Evolutionary conservation across 768 basidiomycete genomes (phyloP).

Genomic region (Boletales sp.): DNA sequence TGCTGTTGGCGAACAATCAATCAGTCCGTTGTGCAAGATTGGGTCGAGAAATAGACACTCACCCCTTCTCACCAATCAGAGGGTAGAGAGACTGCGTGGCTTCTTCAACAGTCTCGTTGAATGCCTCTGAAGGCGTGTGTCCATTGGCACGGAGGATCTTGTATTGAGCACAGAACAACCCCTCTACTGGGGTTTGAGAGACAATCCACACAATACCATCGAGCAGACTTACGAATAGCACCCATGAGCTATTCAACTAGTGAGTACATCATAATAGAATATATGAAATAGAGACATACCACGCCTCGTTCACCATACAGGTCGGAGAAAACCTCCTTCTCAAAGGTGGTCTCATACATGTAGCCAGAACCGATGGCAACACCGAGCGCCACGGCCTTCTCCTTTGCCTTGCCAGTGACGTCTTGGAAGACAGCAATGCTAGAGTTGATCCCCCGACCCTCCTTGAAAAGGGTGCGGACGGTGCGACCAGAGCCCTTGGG

Average conservation of each 20-base stretch:
- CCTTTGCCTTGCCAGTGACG: slow-evolving; percentile 95
- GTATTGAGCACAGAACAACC: slow-evolving; percentile 98
- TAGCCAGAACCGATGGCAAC: slow-evolving; percentile 96
- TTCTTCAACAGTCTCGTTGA: slow-evolving; percentile 99
- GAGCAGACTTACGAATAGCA: slow-evolving; percentile 69
- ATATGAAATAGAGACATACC: slow-evolving; percentile 47
- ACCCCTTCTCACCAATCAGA: slow-evolving; percentile 93
- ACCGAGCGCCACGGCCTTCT: slow-evolving; percentile 93
- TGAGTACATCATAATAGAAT: slow-evolving; percentile 4
- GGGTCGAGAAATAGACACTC: slow-evolving; percentile 20
- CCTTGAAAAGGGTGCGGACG: slow-evolving; percentile 99
- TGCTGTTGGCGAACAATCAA: slow-evolving; percentile 41
- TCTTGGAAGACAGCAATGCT: slow-evolving; percentile 96
- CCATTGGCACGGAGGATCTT: slow-evolving; percentile 95
- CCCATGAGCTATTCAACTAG: slow-evolving; percentile 75
- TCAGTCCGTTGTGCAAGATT: neutral
- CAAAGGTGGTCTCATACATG: slow-evolving; percentile 97
- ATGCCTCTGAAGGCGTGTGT: slow-evolving; percentile 96
- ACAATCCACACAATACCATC: neutral
- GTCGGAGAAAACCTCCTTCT: slow-evolving; percentile 99
- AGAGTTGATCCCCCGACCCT: slow-evolving; percentile 98
- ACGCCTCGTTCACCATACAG: slow-evolving; percentile 99
- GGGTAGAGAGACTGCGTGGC: slow-evolving; percentile 99
- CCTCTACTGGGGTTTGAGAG: slow-evolving; percentile 52
- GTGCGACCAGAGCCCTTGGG: slow-evolving; percentile 99